A percentile compares a stretch with the other conserved stretches of the same genome.
Conservation (phyloP, 768 basidiomycete genomes). For the Boletus fagicola region DNA sequence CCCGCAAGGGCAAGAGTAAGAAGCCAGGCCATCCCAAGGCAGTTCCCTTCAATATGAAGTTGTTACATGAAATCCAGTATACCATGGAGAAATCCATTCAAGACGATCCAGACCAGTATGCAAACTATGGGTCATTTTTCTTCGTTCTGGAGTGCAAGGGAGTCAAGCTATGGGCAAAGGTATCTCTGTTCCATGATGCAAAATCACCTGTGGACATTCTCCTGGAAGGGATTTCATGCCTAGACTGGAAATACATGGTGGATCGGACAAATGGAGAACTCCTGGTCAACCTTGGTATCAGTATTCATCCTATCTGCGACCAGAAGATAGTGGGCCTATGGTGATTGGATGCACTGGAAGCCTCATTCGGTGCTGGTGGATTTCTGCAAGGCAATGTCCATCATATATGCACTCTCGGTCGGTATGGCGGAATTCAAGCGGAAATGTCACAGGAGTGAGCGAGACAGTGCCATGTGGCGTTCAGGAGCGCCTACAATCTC, state of each 20-base stretch:
- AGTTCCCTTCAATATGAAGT: constrained; percentile 4
- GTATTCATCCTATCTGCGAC: too few species aligned
- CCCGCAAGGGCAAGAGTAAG: neutral
- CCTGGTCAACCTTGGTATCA: neutral
- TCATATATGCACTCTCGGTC: constrained; percentile 6
- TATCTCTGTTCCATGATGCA: neutral
- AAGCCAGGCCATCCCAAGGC: constrained; percentile 2
- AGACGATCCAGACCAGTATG: too few species aligned
- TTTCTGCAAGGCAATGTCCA: constrained; percentile 4
- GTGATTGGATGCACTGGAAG: neutral
- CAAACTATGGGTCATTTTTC: too few species aligned
- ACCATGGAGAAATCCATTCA: too few species aligned
- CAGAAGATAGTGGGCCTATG: neutral
- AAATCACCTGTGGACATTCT: neutral
- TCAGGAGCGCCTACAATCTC: constrained; percentile 17
- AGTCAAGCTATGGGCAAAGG: neutral
- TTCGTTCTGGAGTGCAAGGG: constrained; percentile 11
- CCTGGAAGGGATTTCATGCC: neutral
- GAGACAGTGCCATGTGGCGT: constrained; percentile 9
- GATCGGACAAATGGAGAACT: neutral
- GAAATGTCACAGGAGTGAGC: constrained; percentile 8
- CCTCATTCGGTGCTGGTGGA: constrained; percentile 10
- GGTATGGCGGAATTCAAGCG: constrained; percentile 12
- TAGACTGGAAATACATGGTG: neutral
- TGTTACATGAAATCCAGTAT: too few species aligned